phyloP scores from a whole-genome alignment of 805 yeast species.

The Cyberlindnera meyerae region DNA sequence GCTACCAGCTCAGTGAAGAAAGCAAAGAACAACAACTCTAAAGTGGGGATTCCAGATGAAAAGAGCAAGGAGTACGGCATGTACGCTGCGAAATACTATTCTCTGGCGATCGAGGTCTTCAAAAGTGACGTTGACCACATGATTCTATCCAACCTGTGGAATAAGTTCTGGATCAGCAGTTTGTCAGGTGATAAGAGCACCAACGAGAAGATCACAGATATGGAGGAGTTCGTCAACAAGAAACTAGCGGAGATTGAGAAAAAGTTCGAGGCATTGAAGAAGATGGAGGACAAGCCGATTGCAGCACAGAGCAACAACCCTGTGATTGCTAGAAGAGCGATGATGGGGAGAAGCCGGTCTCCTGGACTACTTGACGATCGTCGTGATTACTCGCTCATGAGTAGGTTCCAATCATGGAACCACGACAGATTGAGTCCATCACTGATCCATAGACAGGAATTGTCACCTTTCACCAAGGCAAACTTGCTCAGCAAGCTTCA shows the following conservation, averaged over 20 bases:
- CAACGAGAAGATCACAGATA: conserved; percentile 10
- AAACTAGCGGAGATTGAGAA: conserved; percentile 16
- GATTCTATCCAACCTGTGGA: conserved; percentile 39
- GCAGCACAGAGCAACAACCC: too few relatives aligned
- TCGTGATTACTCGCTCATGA: conserved; percentile 1
- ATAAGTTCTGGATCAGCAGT: conserved; percentile 43
- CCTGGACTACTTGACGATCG: background rate
- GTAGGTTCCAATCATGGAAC: conserved; percentile 2
- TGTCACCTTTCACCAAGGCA: conserved; percentile 23
- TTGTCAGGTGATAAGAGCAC: conserved; percentile 21
- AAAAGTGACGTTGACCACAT: conserved; percentile 45
- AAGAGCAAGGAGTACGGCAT: conserved; percentile 63
- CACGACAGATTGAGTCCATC: conserved; percentile 4
- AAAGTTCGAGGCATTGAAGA: conserved; percentile 10
- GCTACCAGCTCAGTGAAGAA: too few relatives aligned
- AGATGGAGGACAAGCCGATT: conserved; percentile 1
- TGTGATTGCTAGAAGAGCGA: too few relatives aligned
- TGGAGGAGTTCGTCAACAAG: conserved; percentile 8
- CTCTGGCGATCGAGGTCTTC: conserved; percentile 58
- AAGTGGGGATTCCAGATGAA: conserved; percentile 43
- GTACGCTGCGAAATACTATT: conserved; percentile 65
- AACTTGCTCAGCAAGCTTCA: conserved; percentile 17
- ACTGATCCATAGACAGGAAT: conserved; percentile 8
- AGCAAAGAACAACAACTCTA: too few relatives aligned
- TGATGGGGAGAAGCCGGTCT: conserved; percentile 1